These are phyloP conservation scores for Pythium angustatum DNA, from an alignment of 352 stramenopile species.

Conservation along the genomic window DNA sequence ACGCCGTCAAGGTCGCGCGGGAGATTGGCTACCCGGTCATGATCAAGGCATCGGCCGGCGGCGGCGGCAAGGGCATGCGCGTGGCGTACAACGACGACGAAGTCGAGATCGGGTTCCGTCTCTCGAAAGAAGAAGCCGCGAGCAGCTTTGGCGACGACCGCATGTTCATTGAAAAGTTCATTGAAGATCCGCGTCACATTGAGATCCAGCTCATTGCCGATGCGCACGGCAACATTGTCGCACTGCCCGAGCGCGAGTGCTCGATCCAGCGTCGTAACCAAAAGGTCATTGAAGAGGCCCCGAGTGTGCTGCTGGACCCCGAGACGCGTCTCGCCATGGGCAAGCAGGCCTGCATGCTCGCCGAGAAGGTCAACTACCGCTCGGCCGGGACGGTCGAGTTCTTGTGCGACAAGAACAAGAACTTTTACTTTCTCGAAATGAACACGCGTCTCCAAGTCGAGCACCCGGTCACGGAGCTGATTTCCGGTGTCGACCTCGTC, in stretches of 20 bases:
- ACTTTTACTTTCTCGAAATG: slow-evolving; percentile 97
- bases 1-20: slow-evolving; percentile 71
- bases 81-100: slow-evolving; percentile 86
- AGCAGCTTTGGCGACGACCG: slow-evolving; percentile 88
- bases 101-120: slow-evolving; percentile 80
- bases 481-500: slow-evolving; percentile 89
- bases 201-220: slow-evolving; percentile 94
- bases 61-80: slow-evolving; percentile 92
- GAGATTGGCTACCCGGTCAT: slow-evolving; percentile 93
- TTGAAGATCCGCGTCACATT: slow-evolving; percentile 88
- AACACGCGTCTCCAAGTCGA: slow-evolving; percentile 96
- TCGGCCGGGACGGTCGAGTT: slow-evolving; percentile 95
- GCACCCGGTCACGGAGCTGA: slow-evolving; percentile 91
- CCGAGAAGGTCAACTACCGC: slow-evolving; percentile 92
- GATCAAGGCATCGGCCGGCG: slow-evolving; percentile 91
- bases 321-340: slow-evolving; percentile 84
- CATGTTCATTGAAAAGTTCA: slow-evolving; percentile 92
- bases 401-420: slow-evolving; percentile 88
- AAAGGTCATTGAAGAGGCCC: slow-evolving; percentile 94
- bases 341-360: slow-evolving; percentile 90
- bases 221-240: slow-evolving; percentile 86
- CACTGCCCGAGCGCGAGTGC: slow-evolving; percentile 92
- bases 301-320: slow-evolving; percentile 84
- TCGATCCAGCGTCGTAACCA: slow-evolving; percentile 91
- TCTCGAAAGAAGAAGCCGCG: slow-evolving; percentile 87